Conservation (phyloP, 2,329 filamentous ascomycete species). For the Hypoxylon sp. region DNA sequence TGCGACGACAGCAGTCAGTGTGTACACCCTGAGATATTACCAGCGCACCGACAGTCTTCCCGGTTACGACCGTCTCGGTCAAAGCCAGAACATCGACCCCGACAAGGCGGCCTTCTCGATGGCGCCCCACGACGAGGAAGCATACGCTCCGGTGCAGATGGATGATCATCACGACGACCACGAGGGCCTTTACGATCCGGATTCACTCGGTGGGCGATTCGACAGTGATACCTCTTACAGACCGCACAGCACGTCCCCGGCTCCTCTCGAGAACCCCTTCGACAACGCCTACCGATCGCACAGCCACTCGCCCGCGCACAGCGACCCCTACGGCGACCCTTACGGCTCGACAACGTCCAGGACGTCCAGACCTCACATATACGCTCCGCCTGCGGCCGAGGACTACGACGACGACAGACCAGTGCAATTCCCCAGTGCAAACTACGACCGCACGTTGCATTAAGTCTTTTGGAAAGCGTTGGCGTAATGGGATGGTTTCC, state of each 20-base stretch:
- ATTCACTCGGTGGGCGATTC: conserved; percentile 56
- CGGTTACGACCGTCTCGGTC: conserved; percentile 66
- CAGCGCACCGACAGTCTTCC: conserved; percentile 72
- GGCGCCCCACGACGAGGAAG: conserved; percentile 74
- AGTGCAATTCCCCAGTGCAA: conserved; percentile 67
- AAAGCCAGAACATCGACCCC: conserved; percentile 69
- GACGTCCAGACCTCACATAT: conserved; percentile 50
- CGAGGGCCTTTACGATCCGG: conserved; percentile 49
- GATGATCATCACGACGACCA: conserved; percentile 64
- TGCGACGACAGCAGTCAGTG: conserved; percentile 66
- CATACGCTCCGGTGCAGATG: conserved; percentile 71
- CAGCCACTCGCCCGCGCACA: conserved; percentile 50
- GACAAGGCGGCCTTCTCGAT: conserved; percentile 78
- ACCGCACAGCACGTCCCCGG: conserved; percentile 52
- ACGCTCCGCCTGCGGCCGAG: conserved; percentile 57
- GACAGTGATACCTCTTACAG: conserved; percentile 65
- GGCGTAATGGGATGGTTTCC: conserved; percentile 28
- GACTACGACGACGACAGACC: conserved; percentile 62
- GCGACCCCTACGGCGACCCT: conserved; percentile 48
- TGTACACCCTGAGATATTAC: conserved; percentile 72
- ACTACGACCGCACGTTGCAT: conserved; percentile 66
- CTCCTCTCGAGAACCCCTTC: conserved; percentile 51
- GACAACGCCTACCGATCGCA: conserved; percentile 62
- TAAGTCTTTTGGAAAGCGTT: conserved; percentile 34
- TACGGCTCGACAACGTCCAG: conserved; percentile 43